These are phyloP conservation scores for Batkoa obscura DNA, from an alignment of 371 early-diverging fungal species.

Conservation along the genomic window DNA sequence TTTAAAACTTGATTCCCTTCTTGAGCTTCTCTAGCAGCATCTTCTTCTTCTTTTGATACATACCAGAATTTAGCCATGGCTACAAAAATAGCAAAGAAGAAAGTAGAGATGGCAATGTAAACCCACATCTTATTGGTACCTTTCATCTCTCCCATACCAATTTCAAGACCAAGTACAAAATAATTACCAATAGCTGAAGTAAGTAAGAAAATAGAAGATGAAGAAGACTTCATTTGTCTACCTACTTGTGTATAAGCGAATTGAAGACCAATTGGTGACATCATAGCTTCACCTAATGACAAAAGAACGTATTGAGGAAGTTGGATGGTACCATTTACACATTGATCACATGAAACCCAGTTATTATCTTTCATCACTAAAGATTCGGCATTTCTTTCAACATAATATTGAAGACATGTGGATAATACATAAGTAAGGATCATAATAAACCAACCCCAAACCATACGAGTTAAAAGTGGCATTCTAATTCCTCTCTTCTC, in stretches of 20 bases:
- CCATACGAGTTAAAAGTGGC: slow-evolving; percentile 1
- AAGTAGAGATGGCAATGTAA: background rate
- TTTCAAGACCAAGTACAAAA: background rate
- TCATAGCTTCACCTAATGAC: slow-evolving; percentile 30
- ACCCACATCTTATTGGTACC: background rate
- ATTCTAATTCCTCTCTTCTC: slow-evolving; percentile 1
- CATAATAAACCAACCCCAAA: background rate
- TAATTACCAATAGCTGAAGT: slow-evolving; percentile 11
- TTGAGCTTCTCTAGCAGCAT: background rate
- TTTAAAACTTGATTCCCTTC: no score
- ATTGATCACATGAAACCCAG: slow-evolving; percentile 6
- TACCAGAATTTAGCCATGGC: slow-evolving; percentile 2
- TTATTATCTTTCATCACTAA: background rate
- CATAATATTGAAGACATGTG: background rate
- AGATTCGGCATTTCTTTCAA: background rate
- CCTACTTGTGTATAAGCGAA: slow-evolving; percentile 12
- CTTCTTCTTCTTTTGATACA: slow-evolving; percentile 2
- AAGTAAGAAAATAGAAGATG: slow-evolving; percentile 19
- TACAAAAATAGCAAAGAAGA: background rate
- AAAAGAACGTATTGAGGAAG: slow-evolving; percentile 32
- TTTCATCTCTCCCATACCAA: background rate
- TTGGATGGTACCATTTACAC: slow-evolving; percentile 17
- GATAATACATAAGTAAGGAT: slow-evolving; percentile 1
- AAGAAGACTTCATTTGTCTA: slow-evolving; percentile 9
- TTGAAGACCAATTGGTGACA: slow-evolving; percentile 34